A percentile compares a stretch with the other conserved stretches of the same genome.
These are phyloP conservation scores for Schwanniomyces pseudopolymorphus DNA, from an alignment of 805 yeast genomes.

Conservation along the genomic window DNA sequence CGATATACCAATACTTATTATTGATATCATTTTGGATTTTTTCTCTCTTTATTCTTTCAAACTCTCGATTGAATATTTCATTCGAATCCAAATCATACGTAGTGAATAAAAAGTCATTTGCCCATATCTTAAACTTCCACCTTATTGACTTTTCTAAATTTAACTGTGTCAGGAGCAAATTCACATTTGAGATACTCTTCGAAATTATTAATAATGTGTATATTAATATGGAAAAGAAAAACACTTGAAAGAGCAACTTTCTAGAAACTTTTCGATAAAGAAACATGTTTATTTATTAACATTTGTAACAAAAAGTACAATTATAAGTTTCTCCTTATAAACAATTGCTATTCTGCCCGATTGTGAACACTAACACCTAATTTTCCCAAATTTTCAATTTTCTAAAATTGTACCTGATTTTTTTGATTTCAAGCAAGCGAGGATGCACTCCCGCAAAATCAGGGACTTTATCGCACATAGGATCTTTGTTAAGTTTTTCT, in stretches of 20 bases:
- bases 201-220: neutral
- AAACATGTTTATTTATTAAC: neutral
- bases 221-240: neutral
- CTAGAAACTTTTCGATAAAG: neutral
- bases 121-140: constrained; percentile 15
- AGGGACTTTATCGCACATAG: too few species aligned
- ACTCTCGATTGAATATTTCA: constrained; percentile 7
- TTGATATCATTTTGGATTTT: constrained; percentile 11
- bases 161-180: neutral
- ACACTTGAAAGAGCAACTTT: neutral
- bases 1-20: constrained; percentile 25
- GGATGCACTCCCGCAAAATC: neutral
- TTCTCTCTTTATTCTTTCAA: constrained; percentile 10
- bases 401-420: neutral
- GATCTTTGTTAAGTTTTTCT: too few species aligned
- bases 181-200: neutral
- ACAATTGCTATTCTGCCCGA: too few species aligned
- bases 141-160: constrained; percentile 15
- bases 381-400: too few species aligned
- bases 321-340: neutral
- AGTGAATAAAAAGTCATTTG: constrained; percentile 16
- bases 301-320: neutral
- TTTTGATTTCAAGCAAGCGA: neutral
- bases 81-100: constrained; percentile 16
- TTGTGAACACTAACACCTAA: too few species aligned